Base-by-base conservation (phyloP, 2,329 filamentous ascomycete species). In the Monosporascus sp. region DNA sequence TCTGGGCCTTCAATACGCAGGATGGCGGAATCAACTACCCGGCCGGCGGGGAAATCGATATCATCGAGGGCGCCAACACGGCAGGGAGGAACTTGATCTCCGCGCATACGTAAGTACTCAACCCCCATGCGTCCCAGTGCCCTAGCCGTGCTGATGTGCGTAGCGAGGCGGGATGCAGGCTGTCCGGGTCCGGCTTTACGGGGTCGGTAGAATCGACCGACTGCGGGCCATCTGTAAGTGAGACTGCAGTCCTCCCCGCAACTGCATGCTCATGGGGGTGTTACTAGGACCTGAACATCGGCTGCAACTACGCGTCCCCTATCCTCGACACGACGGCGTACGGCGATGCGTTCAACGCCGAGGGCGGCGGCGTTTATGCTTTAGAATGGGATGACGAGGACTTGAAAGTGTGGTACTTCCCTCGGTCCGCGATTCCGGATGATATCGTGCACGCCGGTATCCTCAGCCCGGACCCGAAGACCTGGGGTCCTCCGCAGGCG, bases 381-480 rank as follows among this genome's bases (percentile, higher is more conserved):
- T 80, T 87, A 60, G 77, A 87, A 62, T 94, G 90, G 88, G 86
- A 86, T 49, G 72, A 75, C 9, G 71, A 81, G 1, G 80, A 78
- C 52, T 87, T 95, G 66, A 84, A 79, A 52, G 76, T 94, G 57
- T 95, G 86, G 84, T 88, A 89, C 74, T 95, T 91, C 69, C 75
- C 84, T 2, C 81, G 87, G n/a, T 72, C 71, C 31, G 66, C 69
- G 8, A 81, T 92, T 41, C 90, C 91, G 0, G 64, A 69, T 0
- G 86, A 94, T 64, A 85, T 93, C 49, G 68, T 71, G 5, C 69
- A 70, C 34, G 82, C 73, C 16, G 64, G 65, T 16, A 46, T 63
- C 22, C n/a, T 73, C 52, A 73, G 62, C 6, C 90, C 90, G 0
- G 73, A 87, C 41, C 88, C 90, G 0, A 67, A 70, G 0, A 70